phyloP scores from a whole-genome alignment of 495 filamentous ascomycete genomes.

The Podospora appendiculata region DNA sequence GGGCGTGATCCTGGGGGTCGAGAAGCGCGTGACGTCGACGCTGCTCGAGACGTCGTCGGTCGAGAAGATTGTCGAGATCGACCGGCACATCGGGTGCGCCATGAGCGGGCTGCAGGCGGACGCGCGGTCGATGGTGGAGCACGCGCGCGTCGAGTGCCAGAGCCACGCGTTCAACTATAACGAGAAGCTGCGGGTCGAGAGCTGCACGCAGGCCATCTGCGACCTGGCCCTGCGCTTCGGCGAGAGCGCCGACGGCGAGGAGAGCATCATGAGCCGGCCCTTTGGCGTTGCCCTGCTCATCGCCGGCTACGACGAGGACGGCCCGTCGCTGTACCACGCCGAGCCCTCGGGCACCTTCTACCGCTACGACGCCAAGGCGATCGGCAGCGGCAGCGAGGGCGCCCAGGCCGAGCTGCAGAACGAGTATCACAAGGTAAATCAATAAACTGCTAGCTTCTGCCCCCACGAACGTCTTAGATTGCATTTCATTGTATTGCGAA shows the following conservation, averaged over 20 bases:
- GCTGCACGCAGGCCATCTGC: constrained; percentile 97
- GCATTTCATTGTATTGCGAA: no score
- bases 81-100: constrained; percentile 95
- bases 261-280: constrained; percentile 93
- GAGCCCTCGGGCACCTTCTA: constrained; percentile 98
- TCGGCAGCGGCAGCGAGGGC: constrained; percentile 91
- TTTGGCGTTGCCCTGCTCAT: constrained; percentile 97
- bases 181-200: constrained; percentile 88
- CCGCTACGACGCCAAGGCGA: constrained; percentile 97
- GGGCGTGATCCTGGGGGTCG: constrained; percentile 92
- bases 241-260: constrained; percentile 95
- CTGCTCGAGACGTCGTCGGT: constrained; percentile 95
- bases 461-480: no score
- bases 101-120: constrained; percentile 98
- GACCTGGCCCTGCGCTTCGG: constrained; percentile 94
- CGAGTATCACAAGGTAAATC: constrained; percentile 78
- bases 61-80: constrained; percentile 99
- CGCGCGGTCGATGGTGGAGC: constrained; percentile 92
- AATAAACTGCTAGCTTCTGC: no score
- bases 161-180: constrained; percentile 96
- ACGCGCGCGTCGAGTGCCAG: constrained; percentile 94
- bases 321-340: constrained; percentile 93
- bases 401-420: constrained; percentile 97
- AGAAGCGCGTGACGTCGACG: constrained; percentile 96
- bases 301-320: constrained; percentile 95